Percentiles rank a stretch among this genome's conserved stretches.
These are phyloP conservation scores for Rheum nobile DNA, from an alignment of 148 eudicot genomes.

Conservation along the genomic window DNA sequence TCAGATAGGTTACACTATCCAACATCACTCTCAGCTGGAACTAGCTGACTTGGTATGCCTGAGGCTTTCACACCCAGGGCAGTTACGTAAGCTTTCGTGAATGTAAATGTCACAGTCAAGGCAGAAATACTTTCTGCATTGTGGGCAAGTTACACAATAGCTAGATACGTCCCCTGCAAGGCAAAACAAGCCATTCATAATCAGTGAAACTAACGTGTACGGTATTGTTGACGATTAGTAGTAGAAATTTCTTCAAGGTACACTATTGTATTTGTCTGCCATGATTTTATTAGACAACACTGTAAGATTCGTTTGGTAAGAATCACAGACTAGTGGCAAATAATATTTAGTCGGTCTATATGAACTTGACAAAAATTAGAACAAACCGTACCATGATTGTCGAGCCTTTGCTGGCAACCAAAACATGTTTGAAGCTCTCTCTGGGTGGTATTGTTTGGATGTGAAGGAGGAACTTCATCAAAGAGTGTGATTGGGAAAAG, in stretches of 20 bases:
- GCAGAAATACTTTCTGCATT: slow-evolving; percentile 66
- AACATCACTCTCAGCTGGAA: no score
- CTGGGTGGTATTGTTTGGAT: slow-evolving; percentile 20
- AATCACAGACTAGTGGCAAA: no score
- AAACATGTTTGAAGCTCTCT: slow-evolving; percentile 48
- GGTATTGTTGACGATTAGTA: no score
- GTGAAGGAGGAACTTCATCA: slow-evolving; percentile 53
- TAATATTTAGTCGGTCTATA: no score
- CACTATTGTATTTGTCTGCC: no score
- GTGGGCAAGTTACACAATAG: slow-evolving; percentile 52
- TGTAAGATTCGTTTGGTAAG: no score
- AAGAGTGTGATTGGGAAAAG: slow-evolving; percentile 79
- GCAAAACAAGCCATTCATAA: background rate
- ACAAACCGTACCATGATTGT: slow-evolving; percentile 44
- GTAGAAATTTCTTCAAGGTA: no score
- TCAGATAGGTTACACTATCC: no score
- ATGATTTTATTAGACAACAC: no score
- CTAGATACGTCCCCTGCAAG: slow-evolving; percentile 47
- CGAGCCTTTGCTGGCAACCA: slow-evolving; percentile 72
- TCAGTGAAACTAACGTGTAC: background rate
- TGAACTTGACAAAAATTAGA: background rate
- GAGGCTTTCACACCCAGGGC: slow-evolving; percentile 84
- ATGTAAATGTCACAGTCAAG: slow-evolving; percentile 86
- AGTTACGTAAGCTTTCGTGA: slow-evolving; percentile 86
- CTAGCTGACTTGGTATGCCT: slow-evolving; percentile 43